Evolutionary conservation across 106 monocot genomes (phyloP).

Genomic region (Dendrobium catenatum): DNA sequence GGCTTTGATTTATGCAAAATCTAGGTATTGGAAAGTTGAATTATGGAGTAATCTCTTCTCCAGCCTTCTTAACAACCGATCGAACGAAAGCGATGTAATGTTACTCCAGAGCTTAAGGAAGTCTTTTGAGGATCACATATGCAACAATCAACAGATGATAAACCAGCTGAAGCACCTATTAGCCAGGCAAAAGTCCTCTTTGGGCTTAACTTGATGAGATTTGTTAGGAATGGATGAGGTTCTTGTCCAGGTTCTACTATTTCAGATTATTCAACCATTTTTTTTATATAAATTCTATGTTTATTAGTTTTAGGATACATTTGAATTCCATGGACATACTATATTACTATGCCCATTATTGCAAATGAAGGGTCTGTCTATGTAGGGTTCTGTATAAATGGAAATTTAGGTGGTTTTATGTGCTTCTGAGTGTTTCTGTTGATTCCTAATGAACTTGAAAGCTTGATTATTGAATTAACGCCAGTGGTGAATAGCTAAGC

Average conservation of each 20-base stretch:
- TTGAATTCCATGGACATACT: background rate
- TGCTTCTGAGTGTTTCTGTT: background rate
- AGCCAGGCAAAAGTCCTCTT: slow-evolving; percentile 64
- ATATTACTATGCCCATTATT: background rate
- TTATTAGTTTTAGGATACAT: background rate
- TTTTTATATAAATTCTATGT: background rate
- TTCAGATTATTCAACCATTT: background rate
- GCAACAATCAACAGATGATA: slow-evolving; percentile 37
- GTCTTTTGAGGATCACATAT: slow-evolving; percentile 63
- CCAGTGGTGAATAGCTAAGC: no score
- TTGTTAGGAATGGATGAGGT: background rate
- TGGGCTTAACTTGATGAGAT: slow-evolving; percentile 53
- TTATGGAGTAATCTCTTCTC: slow-evolving; percentile 79
- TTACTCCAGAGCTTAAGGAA: slow-evolving; percentile 49
- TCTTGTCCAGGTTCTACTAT: background rate
- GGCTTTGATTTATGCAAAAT: no score
- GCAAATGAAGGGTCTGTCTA: background rate
- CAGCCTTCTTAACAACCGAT: slow-evolving; percentile 50
- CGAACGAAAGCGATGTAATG: slow-evolving; percentile 48
- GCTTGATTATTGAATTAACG: no score
- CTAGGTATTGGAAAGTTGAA: slow-evolving; percentile 86
- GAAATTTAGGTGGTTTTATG: background rate
- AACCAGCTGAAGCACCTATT: slow-evolving; percentile 46
- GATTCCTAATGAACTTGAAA: background rate
- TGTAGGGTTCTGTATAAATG: background rate